Conservation (phyloP, 495 filamentous ascomycete species). For the Daldinia grandis region DNA sequence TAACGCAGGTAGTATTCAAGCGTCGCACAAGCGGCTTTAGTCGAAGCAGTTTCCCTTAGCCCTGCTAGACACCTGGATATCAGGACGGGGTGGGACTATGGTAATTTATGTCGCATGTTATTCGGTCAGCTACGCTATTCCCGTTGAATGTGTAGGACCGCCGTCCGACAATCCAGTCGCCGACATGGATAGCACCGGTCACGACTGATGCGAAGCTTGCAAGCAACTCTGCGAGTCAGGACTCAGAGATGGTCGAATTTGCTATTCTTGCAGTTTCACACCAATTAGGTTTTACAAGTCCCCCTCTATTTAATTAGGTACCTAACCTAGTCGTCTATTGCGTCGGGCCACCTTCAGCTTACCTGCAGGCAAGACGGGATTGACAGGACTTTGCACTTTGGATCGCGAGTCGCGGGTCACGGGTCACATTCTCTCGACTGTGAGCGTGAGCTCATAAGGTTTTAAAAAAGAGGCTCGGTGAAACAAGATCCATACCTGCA, state of each 20-base stretch:
- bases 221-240: conserved; percentile 43
- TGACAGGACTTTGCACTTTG: conserved; percentile 27
- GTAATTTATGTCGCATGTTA: conserved; percentile 32
- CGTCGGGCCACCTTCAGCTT: conserved; percentile 28
- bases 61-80: conserved; percentile 7
- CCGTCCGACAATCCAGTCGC: conserved; percentile 28
- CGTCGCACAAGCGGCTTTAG: conserved; percentile 24
- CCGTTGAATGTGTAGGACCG: conserved; percentile 19
- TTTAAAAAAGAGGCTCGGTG: conserved; percentile 39
- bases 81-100: conserved; percentile 26
- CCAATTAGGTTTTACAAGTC: conserved; percentile 19
- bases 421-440: conserved; percentile 22
- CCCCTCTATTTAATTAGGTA: conserved; percentile 1
- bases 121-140: conserved; percentile 39
- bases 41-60: conserved; percentile 17
- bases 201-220: conserved; percentile 25
- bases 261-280: conserved; percentile 30
- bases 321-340: conserved; percentile 26
- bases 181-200: conserved; percentile 36
- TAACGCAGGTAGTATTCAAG: conserved; percentile 20
- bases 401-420: conserved; percentile 6
- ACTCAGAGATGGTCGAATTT: conserved; percentile 42
- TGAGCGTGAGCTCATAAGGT: conserved; percentile 24
- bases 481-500: conserved; percentile 37
- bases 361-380: conserved; percentile 31